Evolutionary conservation across 352 stramenopile genomes (phyloP), one percentile per base, ranked within the genome.

Genomic region (Globisporangium recalcitrans): DNA sequence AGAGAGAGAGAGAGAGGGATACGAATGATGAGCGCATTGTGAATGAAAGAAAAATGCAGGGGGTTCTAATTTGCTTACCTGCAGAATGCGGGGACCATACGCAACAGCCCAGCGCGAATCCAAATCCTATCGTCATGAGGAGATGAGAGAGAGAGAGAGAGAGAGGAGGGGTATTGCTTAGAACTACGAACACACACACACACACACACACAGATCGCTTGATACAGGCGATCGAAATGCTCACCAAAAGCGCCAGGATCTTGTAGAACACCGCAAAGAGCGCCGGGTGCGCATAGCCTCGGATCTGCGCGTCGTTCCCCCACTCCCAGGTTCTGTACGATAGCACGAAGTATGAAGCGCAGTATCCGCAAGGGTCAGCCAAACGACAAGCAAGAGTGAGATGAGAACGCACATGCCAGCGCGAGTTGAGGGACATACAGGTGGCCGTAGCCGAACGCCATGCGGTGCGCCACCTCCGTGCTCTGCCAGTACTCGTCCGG

Each of bases 401-500:
- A 19, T 10, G n/a, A n/a, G n/a, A n/a, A n/a, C n/a, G n/a, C n/a
- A n/a, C n/a, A n/a, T n/a, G n/a, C n/a, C n/a, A n/a, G 11, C 1
- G 11, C 22, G 16, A 24, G 4, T 26, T 16, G 42, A n/a, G 8
- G 19, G 14, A 69, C 85, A 48, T 60, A 95, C 85, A 94, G 52
- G 36, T 95, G 74, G 47, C 87, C 85, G 52, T 95, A 92, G 58
- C 80, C 83, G 67, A 95, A 96, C n/a, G 90, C 87, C 49, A 95
- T 67, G 48, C 72, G 81, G 52, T 96, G 87, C 52, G 87, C 87
- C 34, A 96, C 85, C 68, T 96, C 87, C 1, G 83, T 86, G 60
- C 86, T 90, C 66, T 96, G 87, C 87, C 87, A 96, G 71, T 89
- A 96, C 71, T 96, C 87, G 62, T 96, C 87, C 21, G 87, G 82